A percentile compares a stretch with the other conserved stretches of the same genome.
Conservation (phyloP, 2,329 filamentous ascomycete genomes). For the Colletotrichum sp. region DNA sequence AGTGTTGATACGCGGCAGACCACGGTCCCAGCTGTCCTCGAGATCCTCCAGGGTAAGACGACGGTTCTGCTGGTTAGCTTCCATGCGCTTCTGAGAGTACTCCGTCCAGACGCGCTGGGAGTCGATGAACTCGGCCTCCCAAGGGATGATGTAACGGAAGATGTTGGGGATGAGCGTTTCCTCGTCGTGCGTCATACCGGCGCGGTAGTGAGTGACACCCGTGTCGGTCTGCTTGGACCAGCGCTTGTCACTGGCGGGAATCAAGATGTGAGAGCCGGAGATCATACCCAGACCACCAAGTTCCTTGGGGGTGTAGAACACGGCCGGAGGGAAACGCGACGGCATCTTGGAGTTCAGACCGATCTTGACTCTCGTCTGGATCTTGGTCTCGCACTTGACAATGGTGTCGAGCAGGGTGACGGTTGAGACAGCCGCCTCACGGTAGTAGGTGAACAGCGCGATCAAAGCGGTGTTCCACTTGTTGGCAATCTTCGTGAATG, state of each 20-base stretch:
- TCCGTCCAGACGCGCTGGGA: slow-evolving; percentile 99
- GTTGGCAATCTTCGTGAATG: slow-evolving; percentile 99
- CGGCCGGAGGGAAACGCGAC: slow-evolving; percentile 94
- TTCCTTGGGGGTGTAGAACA: slow-evolving; percentile 99
- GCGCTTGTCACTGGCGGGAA: slow-evolving; percentile 95
- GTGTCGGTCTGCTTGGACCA: slow-evolving; percentile 99
- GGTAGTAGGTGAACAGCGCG: slow-evolving; percentile 97
- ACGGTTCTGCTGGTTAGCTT: slow-evolving; percentile 97
- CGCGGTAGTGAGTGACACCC: slow-evolving; percentile 94
- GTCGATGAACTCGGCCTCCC: slow-evolving; percentile 99
- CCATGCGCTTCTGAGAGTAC: slow-evolving; percentile 96
- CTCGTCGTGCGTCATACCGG: slow-evolving; percentile 98
- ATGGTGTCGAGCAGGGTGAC: slow-evolving; percentile 95
- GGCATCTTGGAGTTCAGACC: slow-evolving; percentile 99
- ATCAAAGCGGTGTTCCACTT: slow-evolving; percentile 99
- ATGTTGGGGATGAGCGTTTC: slow-evolving; percentile 99
- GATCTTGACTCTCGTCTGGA: slow-evolving; percentile 98
- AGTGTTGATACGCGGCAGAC: slow-evolving; percentile 96
- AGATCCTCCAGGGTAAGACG: slow-evolving; percentile 93
- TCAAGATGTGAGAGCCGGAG: slow-evolving; percentile 96
- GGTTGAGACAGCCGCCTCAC: slow-evolving; percentile 95
- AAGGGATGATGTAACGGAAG: slow-evolving; percentile 98
- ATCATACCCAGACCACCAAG: slow-evolving; percentile 98
- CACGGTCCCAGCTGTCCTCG: slow-evolving; percentile 98
- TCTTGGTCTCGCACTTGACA: slow-evolving; percentile 99